A percentile compares a stretch with the other conserved stretches of the same genome.
These are phyloP conservation scores for Talaromyces verruculosus DNA, from an alignment of 2,329 filamentous ascomycete genomes.

Conservation along the genomic window DNA sequence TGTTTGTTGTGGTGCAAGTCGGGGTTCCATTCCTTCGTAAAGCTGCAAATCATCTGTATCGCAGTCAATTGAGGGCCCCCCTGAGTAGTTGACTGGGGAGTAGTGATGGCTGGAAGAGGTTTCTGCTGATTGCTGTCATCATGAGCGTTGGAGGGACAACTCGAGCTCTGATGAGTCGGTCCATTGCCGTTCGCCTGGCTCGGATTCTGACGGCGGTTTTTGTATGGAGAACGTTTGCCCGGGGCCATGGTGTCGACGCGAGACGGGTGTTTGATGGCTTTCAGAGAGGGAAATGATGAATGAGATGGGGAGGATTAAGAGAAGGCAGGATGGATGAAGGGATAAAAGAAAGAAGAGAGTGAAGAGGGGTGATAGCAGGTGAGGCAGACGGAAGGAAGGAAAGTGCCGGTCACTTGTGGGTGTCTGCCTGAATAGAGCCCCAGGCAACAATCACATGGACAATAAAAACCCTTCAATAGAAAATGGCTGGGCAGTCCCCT, in stretches of 20 bases:
- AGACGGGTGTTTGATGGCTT: neutral
- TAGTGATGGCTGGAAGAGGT: no score
- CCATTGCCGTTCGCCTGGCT: neutral
- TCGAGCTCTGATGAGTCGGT: neutral
- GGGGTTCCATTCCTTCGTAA: neutral
- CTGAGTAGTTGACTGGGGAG: no score
- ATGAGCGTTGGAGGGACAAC: neutral
- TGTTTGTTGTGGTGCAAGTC: neutral
- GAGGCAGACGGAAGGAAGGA: neutral
- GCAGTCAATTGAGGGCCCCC: neutral
- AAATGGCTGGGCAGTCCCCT: no score
- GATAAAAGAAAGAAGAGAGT: neutral
- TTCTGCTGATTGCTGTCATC: neutral
- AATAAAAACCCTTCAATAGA: neutral
- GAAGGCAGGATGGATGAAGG: neutral
- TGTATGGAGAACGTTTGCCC: neutral
- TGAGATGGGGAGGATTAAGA: neutral
- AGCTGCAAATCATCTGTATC: neutral
- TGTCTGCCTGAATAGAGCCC: neutral
- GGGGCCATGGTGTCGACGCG: neutral
- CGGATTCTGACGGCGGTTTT: neutral
- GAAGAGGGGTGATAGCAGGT: neutral
- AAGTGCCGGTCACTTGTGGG: neutral
- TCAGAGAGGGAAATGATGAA: neutral
- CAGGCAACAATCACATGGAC: constrained; percentile 7